Base-by-base conservation (phyloP, 2,329 filamentous ascomycete genomes). In the Aspergillus pseudotamarii region DNA sequence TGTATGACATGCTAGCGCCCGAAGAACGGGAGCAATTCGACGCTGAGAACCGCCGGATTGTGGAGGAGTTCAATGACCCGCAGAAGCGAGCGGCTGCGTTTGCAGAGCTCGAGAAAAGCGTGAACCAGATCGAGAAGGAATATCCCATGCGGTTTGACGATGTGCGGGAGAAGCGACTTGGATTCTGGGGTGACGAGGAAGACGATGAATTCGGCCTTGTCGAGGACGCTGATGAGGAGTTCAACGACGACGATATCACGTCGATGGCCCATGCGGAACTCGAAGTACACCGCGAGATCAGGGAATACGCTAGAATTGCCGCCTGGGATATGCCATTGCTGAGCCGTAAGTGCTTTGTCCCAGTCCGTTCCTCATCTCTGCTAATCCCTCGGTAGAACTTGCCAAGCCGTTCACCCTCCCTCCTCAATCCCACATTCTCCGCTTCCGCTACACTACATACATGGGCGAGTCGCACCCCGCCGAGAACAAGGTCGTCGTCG, bases 321-420 rank as follows among this genome's bases (percentile, higher is more conserved):
- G 93, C 93, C 28, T 99, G 95, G 94, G 95, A 99, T 79, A 92
- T 99, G 90, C 95, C 95, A 11, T 81, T 97, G 66, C 83, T 99
- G 64, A 88, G 89, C 63, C 91, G 94, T 97, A 86, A 78, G 92
- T 58, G 57, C 30, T 34, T n/a, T 16, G 8, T 46, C 19, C n/a
- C 41, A 19, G 6, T 38, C 12, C 19, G 16, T 38, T 19, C 26
- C 21, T 19, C 6, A 32, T n/a, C 48, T 34, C 32, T 30, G 45
- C 57, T 50, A 46, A 28, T 50, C 43, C 38, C 28, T 51, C n/a
- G 60, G 57, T 73, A 97, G 92, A 94, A 76, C 86, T 95, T 66
- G 90, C 92, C 60, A 92, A 92, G 79, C 90, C 92, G 21, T 98
- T 97, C 77, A 86, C 89, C 3, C 93, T 94, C 2, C 84, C 86